phyloP scores from a whole-genome alignment of 768 basidiomycete genomes.

The Rhodotorula toruloides region DNA sequence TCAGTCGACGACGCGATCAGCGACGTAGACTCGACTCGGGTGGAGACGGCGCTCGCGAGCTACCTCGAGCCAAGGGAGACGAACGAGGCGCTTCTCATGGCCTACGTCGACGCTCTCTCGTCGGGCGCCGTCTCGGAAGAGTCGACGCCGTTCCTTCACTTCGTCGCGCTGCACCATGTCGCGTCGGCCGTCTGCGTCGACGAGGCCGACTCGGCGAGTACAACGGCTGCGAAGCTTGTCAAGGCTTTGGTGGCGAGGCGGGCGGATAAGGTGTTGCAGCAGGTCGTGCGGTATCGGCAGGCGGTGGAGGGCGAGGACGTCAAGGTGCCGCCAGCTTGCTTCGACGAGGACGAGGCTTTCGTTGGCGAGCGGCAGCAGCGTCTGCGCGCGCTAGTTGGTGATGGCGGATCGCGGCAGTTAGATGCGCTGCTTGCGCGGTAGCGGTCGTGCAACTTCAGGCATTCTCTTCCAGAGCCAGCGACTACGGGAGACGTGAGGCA shows the following conservation, averaged over 20 bases:
- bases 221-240: constrained; percentile 47
- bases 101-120: constrained; percentile 59
- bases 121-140: constrained; percentile 47
- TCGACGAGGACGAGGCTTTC: constrained; percentile 40
- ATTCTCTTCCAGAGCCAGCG: no score
- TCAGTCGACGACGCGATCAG: constrained; percentile 4
- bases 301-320: constrained; percentile 46
- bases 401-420: background rate
- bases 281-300: constrained; percentile 61
- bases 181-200: constrained; percentile 46
- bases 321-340: constrained; percentile 56
- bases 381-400: background rate
- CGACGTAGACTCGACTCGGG: constrained; percentile 32
- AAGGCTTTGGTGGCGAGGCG: constrained; percentile 56
- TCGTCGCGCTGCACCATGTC: constrained; percentile 72
- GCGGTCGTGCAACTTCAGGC: no score
- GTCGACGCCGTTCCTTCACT: constrained; percentile 52
- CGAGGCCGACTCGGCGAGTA: background rate
- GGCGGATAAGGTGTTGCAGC: constrained; percentile 51
- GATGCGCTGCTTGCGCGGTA: no score
- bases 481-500: no score
- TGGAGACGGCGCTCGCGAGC: constrained; percentile 52
- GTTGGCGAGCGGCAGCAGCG: background rate
- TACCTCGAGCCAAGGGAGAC: constrained; percentile 69
- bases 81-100: constrained; percentile 58